These are phyloP conservation scores for Sisymbrium altissimum DNA, from an alignment of 345 rosid genomes.

Conservation along the genomic window DNA sequence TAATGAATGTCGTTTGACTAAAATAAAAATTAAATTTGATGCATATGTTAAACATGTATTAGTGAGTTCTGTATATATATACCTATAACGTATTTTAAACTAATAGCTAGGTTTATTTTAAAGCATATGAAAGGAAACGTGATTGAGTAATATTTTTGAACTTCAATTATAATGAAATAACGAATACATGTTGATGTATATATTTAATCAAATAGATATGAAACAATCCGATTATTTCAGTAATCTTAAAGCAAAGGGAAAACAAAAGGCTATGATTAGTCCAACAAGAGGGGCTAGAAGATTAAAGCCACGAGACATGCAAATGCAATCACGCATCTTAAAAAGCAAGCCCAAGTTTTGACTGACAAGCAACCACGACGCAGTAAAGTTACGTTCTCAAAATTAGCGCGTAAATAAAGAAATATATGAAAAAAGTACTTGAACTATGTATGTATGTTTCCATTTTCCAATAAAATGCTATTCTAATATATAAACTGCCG, in stretches of 20 bases:
- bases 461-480: constrained; percentile 18
- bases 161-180: not conserved
- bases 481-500: not conserved
- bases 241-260: constrained; percentile 17
- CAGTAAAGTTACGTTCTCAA: constrained; percentile 32
- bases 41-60: not conserved
- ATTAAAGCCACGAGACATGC: constrained; percentile 33
- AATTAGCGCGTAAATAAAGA: constrained; percentile 26
- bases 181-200: not conserved
- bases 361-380: constrained; percentile 38
- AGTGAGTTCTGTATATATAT: not conserved
- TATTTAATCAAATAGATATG: not conserved
- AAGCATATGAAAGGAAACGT: not conserved
- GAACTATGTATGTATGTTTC: constrained; percentile 23
- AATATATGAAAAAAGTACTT: constrained; percentile 12
- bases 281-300: constrained; percentile 26
- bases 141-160: not conserved
- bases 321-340: constrained; percentile 33
- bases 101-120: not conserved
- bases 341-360: constrained; percentile 26
- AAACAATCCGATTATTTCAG: constrained; percentile 2
- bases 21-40: not conserved
- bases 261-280: constrained; percentile 32
- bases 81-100: not conserved
- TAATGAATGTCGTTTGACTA: not conserved